These are phyloP conservation scores for Amanita polypyramis DNA, from an alignment of 768 basidiomycete species.

Conservation along the genomic window DNA sequence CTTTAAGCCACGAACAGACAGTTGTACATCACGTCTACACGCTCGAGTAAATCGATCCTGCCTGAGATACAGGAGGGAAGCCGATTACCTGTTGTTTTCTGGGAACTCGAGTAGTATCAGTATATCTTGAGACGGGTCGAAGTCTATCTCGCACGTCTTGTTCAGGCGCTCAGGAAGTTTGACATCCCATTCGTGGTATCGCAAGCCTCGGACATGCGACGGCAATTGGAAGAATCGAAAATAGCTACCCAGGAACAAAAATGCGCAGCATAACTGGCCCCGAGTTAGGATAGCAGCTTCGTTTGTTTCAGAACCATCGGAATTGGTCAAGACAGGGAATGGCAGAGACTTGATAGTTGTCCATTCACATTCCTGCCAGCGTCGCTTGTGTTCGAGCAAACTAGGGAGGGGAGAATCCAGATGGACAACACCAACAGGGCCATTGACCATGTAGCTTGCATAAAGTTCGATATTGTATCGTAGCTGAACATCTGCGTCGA, in stretches of 20 bases:
- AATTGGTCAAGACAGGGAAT: neutral
- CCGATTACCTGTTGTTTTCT: neutral
- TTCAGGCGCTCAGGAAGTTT: constrained; percentile 18
- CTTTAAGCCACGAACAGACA: constrained; percentile 28
- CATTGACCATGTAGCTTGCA: constrained; percentile 8
- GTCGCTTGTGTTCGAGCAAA: constrained; percentile 7
- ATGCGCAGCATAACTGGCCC: neutral
- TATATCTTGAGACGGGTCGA: constrained; percentile 61
- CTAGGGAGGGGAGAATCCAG: constrained; percentile 4
- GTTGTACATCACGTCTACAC: neutral
- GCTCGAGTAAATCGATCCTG: neutral
- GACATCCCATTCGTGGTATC: constrained; percentile 34
- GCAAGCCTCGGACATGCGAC: constrained; percentile 34
- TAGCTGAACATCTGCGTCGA: constrained; percentile 6
- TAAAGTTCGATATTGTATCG: constrained; percentile 12
- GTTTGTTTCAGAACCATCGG: neutral
- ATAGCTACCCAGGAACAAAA: neutral
- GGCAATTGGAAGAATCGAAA: constrained; percentile 34
- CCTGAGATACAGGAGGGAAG: neutral
- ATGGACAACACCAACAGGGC: neutral
- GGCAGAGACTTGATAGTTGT: neutral
- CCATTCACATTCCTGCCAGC: constrained; percentile 9
- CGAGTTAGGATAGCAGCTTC: constrained; percentile 1
- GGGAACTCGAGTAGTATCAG: constrained; percentile 36
- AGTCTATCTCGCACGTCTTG: constrained; percentile 32